phyloP scores from a whole-genome alignment of 1,284 basidiomycete genomes.

The Fomitopsis palustris region DNA sequence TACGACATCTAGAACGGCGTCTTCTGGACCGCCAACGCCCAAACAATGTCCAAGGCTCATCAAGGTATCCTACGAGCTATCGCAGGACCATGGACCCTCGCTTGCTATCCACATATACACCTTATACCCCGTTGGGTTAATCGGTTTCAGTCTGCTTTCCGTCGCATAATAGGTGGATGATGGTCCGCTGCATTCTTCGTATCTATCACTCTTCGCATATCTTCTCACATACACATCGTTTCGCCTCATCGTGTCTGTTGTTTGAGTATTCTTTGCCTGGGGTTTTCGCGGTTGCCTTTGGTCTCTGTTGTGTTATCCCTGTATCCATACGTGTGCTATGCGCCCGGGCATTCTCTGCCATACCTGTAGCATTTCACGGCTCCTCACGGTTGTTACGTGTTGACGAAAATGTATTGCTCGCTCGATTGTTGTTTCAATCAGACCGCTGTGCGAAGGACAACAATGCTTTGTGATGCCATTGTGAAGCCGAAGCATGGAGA shows the following conservation, averaged over 20 bases:
- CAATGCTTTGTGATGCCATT: too few relatives aligned
- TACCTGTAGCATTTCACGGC: neutral
- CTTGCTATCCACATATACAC: conserved; percentile 3
- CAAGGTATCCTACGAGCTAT: neutral
- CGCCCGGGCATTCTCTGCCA: neutral
- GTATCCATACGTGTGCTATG: neutral
- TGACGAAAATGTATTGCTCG: neutral
- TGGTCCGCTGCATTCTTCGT: neutral
- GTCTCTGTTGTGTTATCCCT: neutral
- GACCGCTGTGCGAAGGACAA: too few relatives aligned
- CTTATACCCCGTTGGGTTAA: conserved; percentile 6
- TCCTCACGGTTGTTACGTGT: neutral
- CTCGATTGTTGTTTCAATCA: neutral
- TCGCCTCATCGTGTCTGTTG: neutral
- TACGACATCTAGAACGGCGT: conserved; percentile 39
- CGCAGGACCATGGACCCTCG: neutral
- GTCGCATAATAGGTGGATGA: conserved; percentile 4
- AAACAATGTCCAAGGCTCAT: neutral
- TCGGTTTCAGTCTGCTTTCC: neutral
- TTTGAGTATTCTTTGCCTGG: neutral
- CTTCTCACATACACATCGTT: neutral
- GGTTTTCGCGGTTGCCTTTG: neutral
- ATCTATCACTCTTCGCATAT: neutral
- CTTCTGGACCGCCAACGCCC: neutral
- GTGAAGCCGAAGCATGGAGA: neutral